These are phyloP conservation scores for Malbranchea zuffiana DNA, from an alignment of 2,329 filamentous ascomycete genomes.

Conservation along the genomic window DNA sequence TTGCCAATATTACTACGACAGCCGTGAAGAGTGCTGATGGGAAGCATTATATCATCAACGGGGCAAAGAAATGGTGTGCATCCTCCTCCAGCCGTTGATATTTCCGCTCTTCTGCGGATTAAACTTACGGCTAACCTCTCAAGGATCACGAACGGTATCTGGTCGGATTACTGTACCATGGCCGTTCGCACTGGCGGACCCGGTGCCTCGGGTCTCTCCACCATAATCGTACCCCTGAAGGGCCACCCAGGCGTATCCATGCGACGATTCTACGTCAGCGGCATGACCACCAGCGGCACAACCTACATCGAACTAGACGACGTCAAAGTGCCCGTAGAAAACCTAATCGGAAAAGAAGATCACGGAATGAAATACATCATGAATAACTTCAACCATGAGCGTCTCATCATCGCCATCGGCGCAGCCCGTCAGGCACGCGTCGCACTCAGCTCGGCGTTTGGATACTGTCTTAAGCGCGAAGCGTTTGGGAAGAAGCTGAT, in stretches of 20 bases:
- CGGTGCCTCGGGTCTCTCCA: constrained; percentile 51
- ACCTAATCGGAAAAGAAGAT: constrained; percentile 59
- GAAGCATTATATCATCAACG: constrained; percentile 59
- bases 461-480: constrained; percentile 54
- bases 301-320: constrained; percentile 69
- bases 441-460: constrained; percentile 49
- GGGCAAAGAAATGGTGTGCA: constrained; percentile 60
- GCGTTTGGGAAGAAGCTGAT: constrained; percentile 59
- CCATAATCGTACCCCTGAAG: constrained; percentile 62
- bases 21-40: constrained; percentile 53
- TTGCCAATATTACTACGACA: constrained; percentile 60
- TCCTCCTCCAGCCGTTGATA: no score
- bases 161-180: constrained; percentile 58
- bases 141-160: constrained; percentile 61
- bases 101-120: background rate
- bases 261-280: constrained; percentile 56
- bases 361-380: constrained; percentile 64
- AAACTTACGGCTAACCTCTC: no score
- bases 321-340: constrained; percentile 58
- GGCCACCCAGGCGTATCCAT: constrained; percentile 55
- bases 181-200: constrained; percentile 62
- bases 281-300: constrained; percentile 55
- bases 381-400: constrained; percentile 73
- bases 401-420: constrained; percentile 54
- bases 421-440: constrained; percentile 53